These are phyloP conservation scores for Kodamaea alishanica DNA, from an alignment of 1,139 yeast genomes.

Conservation along the genomic window DNA sequence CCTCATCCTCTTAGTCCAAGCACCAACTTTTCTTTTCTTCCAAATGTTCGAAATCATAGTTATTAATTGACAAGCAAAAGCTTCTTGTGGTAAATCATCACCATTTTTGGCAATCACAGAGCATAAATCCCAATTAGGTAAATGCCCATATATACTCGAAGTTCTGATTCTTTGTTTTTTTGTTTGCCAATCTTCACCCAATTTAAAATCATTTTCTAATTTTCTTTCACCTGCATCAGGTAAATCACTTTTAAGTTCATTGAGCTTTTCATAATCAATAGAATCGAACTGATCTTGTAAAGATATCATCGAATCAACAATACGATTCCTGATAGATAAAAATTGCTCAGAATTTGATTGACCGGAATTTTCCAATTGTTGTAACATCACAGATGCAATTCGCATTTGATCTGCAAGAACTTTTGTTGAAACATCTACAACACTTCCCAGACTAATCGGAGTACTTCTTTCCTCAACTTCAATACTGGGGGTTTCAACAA, in stretches of 20 bases:
- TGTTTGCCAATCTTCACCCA: conserved; percentile 90
- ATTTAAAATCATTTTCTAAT: conserved; percentile 82
- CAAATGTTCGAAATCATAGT: conserved; percentile 82
- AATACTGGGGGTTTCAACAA: conserved; percentile 4
- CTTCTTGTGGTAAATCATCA: conserved; percentile 92
- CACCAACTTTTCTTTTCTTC: conserved; percentile 55
- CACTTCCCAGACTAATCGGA: conserved; percentile 2
- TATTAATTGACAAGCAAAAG: conserved; percentile 93
- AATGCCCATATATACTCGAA: conserved; percentile 76
- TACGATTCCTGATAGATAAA: conserved; percentile 66
- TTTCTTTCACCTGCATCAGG: conserved; percentile 82
- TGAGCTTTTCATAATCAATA: conserved; percentile 48
- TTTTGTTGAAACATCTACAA: conserved; percentile 26
- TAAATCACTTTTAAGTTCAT: conserved; percentile 16
- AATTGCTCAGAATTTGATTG: conserved; percentile 68
- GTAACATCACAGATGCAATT: conserved; percentile 90
- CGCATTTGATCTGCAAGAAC: conserved; percentile 89
- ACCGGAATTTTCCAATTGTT: conserved; percentile 79
- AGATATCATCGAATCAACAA: conserved; percentile 83
- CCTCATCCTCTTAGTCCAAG: conserved; percentile 92
- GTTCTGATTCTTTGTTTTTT: conserved; percentile 76
- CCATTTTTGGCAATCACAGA: conserved; percentile 97
- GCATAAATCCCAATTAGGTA: conserved; percentile 89
- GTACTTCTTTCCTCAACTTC: conserved; percentile 1
- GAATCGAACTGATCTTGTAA: conserved; percentile 66